These are phyloP conservation scores for Xanthoconium stramineum DNA, from an alignment of 768 basidiomycete genomes.

Conservation along the genomic window DNA sequence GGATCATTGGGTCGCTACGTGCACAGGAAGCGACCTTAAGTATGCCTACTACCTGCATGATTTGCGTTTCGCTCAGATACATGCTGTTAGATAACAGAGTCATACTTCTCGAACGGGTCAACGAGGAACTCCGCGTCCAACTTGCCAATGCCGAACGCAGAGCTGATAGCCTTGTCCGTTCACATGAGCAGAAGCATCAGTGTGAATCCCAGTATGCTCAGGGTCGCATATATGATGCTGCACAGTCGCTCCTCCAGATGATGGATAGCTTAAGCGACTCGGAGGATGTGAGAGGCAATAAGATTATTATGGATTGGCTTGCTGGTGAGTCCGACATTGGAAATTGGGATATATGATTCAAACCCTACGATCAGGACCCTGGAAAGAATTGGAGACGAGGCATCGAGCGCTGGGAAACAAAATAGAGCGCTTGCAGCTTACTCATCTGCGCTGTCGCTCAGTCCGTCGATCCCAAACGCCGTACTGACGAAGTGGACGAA, in stretches of 20 bases:
- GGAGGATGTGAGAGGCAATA: background rate
- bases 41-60: background rate
- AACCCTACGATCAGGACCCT: background rate
- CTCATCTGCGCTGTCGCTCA: background rate
- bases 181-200: background rate
- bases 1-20: too few species aligned
- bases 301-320: background rate
- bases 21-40: too few species aligned
- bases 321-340: background rate
- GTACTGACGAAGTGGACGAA: background rate
- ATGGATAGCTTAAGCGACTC: background rate
- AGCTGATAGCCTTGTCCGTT: background rate
- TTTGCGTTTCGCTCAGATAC: too few species aligned
- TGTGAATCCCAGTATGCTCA: background rate
- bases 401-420: background rate
- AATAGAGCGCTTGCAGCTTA: background rate
- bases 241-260: background rate
- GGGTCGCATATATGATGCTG: background rate
- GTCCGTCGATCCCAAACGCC: background rate
- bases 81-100: background rate
- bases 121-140: background rate
- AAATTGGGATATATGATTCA: background rate
- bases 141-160: background rate
- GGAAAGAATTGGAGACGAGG: background rate
- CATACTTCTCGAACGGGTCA: too few species aligned